Percentiles rank a stretch among this genome's conserved stretches.
Conservation (phyloP, 257 asterid genomes). For the Linaria vulgaris region DNA sequence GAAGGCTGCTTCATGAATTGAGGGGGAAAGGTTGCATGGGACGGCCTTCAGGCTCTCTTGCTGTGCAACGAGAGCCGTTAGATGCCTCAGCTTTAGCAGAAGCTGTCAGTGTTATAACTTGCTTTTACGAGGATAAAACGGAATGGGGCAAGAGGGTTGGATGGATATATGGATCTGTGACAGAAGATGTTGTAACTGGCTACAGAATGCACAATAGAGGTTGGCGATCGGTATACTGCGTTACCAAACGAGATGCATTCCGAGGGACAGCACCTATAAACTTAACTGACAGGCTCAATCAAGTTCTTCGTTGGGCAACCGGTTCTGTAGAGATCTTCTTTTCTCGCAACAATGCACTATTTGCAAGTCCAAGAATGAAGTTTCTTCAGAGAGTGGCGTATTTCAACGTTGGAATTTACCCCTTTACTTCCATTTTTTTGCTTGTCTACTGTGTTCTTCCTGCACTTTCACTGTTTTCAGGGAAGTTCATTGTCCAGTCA, state of each 20-base stretch:
- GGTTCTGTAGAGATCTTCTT: slow-evolving; percentile 95
- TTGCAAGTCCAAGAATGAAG: slow-evolving; percentile 80
- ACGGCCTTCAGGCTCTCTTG: slow-evolving; percentile 77
- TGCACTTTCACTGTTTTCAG: slow-evolving; percentile 84
- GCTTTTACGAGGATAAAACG: slow-evolving; percentile 86
- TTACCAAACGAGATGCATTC: slow-evolving; percentile 80
- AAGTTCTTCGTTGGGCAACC: slow-evolving; percentile 96
- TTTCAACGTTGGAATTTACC: slow-evolving; percentile 86
- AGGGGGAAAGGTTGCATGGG: slow-evolving; percentile 78
- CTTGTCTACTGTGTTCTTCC: slow-evolving; percentile 78
- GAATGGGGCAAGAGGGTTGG: slow-evolving; percentile 95
- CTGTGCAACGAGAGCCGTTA: slow-evolving; percentile 83
- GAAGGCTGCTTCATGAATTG: slow-evolving; percentile 71
- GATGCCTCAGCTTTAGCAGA: slow-evolving; percentile 81
- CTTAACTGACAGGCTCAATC: slow-evolving; percentile 74
- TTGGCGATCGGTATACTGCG: slow-evolving; percentile 84
- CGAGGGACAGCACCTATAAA: slow-evolving; percentile 98
- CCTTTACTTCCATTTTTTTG: slow-evolving; percentile 80
- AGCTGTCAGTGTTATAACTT: slow-evolving; percentile 75
- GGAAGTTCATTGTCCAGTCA: slow-evolving; percentile 79
- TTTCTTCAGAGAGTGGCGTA: slow-evolving; percentile 81
- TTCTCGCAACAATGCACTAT: slow-evolving; percentile 76
- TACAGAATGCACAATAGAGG: slow-evolving; percentile 93
- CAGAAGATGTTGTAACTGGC: slow-evolving; percentile 91
- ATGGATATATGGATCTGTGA: slow-evolving; percentile 91